phyloP scores from a whole-genome alignment of 2,329 filamentous ascomycete species.

The Rhexocercosporidium sp. region DNA sequence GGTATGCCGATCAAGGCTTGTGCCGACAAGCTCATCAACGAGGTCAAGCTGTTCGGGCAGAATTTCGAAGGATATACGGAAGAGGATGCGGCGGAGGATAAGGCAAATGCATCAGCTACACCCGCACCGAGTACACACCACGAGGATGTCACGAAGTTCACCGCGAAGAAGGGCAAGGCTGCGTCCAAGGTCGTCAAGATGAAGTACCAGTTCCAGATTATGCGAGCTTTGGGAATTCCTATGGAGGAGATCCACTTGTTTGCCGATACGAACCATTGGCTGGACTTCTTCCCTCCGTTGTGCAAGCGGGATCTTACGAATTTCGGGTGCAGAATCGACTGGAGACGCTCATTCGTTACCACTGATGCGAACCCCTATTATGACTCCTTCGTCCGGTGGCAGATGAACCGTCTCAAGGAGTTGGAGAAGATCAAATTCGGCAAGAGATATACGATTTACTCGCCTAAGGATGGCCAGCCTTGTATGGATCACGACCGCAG shows the following conservation, averaged over 20 bases:
- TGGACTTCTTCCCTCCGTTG: slow-evolving; percentile 87
- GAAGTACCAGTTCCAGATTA: slow-evolving; percentile 96
- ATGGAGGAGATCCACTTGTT: slow-evolving; percentile 91
- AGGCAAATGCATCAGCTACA: slow-evolving; percentile 53
- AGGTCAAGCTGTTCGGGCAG: slow-evolving; percentile 86
- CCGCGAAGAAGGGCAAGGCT: slow-evolving; percentile 90
- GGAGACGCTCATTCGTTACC: slow-evolving; percentile 90
- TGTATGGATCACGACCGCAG: slow-evolving; percentile 88
- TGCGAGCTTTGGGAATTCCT: slow-evolving; percentile 88
- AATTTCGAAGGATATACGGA: slow-evolving; percentile 81
- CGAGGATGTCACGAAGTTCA: slow-evolving; percentile 90
- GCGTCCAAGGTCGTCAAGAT: slow-evolving; percentile 87
- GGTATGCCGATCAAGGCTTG: slow-evolving; percentile 98
- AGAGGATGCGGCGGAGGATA: slow-evolving; percentile 59
- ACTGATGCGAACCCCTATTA: slow-evolving; percentile 98
- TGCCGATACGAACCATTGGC: slow-evolving; percentile 89
- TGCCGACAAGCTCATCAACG: slow-evolving; percentile 90
- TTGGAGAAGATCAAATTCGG: slow-evolving; percentile 93
- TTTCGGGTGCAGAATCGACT: slow-evolving; percentile 88
- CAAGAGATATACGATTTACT: slow-evolving; percentile 92
- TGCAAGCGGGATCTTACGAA: slow-evolving; percentile 80
- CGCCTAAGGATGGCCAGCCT: slow-evolving; percentile 84
- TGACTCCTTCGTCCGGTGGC: slow-evolving; percentile 94
- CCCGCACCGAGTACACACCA: slow-evolving; percentile 70
- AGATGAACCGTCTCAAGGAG: slow-evolving; percentile 91